Evolutionary conservation across 768 basidiomycete genomes (phyloP), one percentile per base, ranked within the genome.

Genomic region (Cystobasidium tubakii): DNA sequence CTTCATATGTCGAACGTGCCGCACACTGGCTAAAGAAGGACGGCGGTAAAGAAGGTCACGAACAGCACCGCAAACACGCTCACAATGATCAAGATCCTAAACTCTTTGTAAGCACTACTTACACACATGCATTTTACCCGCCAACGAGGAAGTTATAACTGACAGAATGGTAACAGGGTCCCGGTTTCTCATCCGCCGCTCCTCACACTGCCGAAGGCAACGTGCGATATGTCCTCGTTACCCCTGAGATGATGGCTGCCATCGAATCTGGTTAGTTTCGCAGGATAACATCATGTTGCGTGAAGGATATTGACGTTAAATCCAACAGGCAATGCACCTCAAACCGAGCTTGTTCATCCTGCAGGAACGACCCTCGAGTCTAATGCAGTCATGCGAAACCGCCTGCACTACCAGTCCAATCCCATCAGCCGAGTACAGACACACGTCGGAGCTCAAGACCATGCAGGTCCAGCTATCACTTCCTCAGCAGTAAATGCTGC

Each of bases 141-240:
- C n/a, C 46, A 9, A n/a, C 21, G n/a, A 9, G 21, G 21, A 60
- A 29, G 15, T 23, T 21, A 6, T 21, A 60, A 60, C 57, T 60
- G 57, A 60, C 25, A 60, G 7, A 29, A 6, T 65, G 9, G 21
- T 3, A 25, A 43, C 63, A 65, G 63, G 63, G 63, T 39, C 66
- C 66, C 19, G 66, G 66, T 69, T 69, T 69, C 66, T 69, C 66
- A 12, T 50, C 66, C n/a, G 66, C 66, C 36, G 42, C 66, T 23
- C 42, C 46, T 54, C 66, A 69, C 27, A 44, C 66, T 31, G 66
- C 66, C 12, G 66, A 29, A 23, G 66, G 46, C 23, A 34, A 69
- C 15, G 46, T 69, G 2, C 66, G 66, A 10, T 69, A 69, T 69
- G 66, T 69, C 17, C 66, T 69, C 42, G 66, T 69, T 29, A 69